Evolutionary conservation across 441 rosid genomes (phyloP).

Genomic region (Corymbia calophylla): DNA sequence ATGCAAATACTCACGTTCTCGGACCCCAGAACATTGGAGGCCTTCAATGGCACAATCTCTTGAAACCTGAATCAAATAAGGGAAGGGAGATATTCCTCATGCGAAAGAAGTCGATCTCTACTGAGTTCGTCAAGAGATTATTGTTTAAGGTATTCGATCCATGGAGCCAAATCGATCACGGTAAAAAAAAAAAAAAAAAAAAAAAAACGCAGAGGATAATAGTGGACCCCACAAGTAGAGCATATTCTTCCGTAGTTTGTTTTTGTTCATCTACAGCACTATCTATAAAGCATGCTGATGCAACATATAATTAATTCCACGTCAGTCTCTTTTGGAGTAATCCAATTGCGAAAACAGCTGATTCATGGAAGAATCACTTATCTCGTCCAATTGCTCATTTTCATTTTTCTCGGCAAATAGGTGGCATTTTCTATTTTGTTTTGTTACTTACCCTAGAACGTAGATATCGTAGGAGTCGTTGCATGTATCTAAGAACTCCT

Average conservation of each 20-base stretch:
- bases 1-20: constrained; percentile 38
- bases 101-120: no score
- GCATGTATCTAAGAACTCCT: constrained; percentile 39
- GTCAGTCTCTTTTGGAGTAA: not conserved
- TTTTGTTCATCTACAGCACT: not conserved
- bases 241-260: not conserved
- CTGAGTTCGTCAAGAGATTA: not conserved
- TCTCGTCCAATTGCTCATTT: not conserved
- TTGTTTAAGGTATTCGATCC: not conserved
- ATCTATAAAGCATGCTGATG: not conserved
- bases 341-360: not conserved
- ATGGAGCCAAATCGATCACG: not conserved
- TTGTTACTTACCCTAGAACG: constrained; percentile 52
- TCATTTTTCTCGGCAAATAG: not conserved
- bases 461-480: constrained; percentile 50
- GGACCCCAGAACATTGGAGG: constrained; percentile 63
- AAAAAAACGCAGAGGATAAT: not conserved
- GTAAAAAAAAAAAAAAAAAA: not conserved
- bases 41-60: constrained; percentile 74
- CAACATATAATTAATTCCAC: not conserved
- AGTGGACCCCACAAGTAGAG: not conserved
- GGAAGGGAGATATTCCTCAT: not conserved
- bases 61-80: constrained; percentile 49
- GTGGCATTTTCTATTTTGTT: not conserved
- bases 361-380: not conserved